Evolutionary conservation across 108 stramenopile genomes (phyloP), one percentile per base, ranked within the genome.

Genomic region (Nitzschia sp.): DNA sequence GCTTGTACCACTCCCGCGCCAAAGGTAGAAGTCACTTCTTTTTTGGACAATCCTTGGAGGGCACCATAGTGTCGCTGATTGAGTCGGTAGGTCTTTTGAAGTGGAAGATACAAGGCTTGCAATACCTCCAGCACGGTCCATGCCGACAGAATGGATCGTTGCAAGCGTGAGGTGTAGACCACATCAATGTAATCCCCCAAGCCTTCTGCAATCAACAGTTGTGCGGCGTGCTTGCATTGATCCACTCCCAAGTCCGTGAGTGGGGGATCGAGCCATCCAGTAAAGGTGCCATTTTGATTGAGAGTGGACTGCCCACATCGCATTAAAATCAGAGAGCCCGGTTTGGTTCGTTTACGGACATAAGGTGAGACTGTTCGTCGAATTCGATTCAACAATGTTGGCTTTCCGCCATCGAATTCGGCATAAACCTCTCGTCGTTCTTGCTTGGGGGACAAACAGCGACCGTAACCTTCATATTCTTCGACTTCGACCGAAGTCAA

Each of bases 1-100:
- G 70, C 68, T 71, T 89, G 86, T 3, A 91, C 93, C 13, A 80
- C 81, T 23, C 86, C 78, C 23, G 75, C 59, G 3, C 94, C 94
- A 48, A 82, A 72, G 47, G 61, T 46, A n/a, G 70, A 56, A 0
- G 88, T 89, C 28, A 82, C 78, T 47, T 85, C 86, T 53, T 82
- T 78, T 72, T 92, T 95, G 13, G 77, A 66, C 35, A 77, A 53
- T 17, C 93, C 93, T 15, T 83, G 81, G 18, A 95, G 56, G 5
- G 91, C 89, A 42, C 93, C 93, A 63, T 92, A 95, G 71, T 74
- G 77, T 28, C 93, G 71, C 51, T 95, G 88, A 74, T 95, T 95
- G 48, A 95, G 68, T 28, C 90, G 83, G 85, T 85, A 95, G 46
- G 79, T 72, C 54, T 87, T 85, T 29, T 65, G 36, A 24, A 65